Base-by-base conservation (phyloP, 2,329 filamentous ascomycete genomes). In the Fusarium drepaniforme region DNA sequence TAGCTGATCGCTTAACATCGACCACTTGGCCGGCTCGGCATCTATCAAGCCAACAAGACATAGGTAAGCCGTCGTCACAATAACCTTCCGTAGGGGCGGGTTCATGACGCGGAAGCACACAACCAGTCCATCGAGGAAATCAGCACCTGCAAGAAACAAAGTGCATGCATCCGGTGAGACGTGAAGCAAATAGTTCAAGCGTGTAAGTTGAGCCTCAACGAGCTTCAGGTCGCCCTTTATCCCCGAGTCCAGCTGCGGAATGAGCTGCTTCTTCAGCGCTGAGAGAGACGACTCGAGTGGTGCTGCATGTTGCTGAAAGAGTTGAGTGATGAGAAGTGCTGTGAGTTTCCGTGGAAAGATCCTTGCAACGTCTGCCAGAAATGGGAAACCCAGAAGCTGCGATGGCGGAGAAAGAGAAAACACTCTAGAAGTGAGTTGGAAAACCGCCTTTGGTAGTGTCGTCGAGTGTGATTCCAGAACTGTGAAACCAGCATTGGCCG, bases 111-210 rank as follows among this genome's bases (percentile, higher is more conserved):
- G 88, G 82, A 92, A 96, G 71, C 91, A 91, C 60, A 85, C 85
- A 42, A 90, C 86, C 15, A 98, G 87, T 1, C 93, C 91, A 81
- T 98, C 96, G 23, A 98, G 83, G 77, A 97, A 96, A 83, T 98
- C 96, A 61, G 93, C 95, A 1, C 96, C 96, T 0, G 93, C 93
- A 76, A 97, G 89, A 77, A 98, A 92, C 75, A 94, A 86, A 1
- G 85, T 84, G 23, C 89, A 89, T 1, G 87, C 85, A 23, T 87
- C 85, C 0, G 90, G 86, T 7, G 92, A 94, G 8, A 85, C 86
- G 75, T 90, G 88, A 7, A 95, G 83, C 5, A 96, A 83, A 60
- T 90, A 87, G 68, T 91, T 93, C n/a, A 94, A 80, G 12, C 85
- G 85, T 57, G 86, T 86, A 37, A 95, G 84, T 0, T 85, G 85